Evolutionary conservation across 2,329 filamentous ascomycete genomes (phyloP), one percentile per base, ranked within the genome.

Genomic region (Herpotrichia juniperi): DNA sequence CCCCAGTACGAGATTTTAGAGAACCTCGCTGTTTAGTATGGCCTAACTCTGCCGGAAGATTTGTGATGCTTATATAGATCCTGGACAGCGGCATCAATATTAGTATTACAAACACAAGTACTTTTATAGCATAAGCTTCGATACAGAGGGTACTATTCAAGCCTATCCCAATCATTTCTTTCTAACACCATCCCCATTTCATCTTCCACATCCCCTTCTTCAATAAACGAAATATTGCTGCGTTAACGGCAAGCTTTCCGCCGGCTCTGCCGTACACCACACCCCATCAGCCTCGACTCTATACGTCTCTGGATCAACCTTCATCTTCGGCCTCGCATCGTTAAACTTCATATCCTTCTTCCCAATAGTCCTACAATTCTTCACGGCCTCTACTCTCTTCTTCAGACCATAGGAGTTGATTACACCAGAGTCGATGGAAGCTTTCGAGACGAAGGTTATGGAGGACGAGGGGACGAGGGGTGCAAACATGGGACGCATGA

Each of bases 321-420:
- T 86, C 90, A 97, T 97, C 76, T 82, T 85, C 12, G 93, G 93
- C 84, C 86, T 91, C 48, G 76, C 76, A 67, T 91, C 86, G 73
- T 97, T 97, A 74, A 86, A 93, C 68, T 91, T 92, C 92, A 97
- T 96, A 74, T 97, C 90, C 63, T 76, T 81, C 81, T 97, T 97
- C 37, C 87, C 81, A 39, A 96, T 82, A 26, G 74, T 83, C 53
- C 93, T 81, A 73, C 92, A 96, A 50, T 84, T 83, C 68, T 82
- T 87, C 43, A 97, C 91, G 3, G 90, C 79, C 76, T 94, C 90
- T 58, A 97, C 78, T 42, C 90, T 85, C 74, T 93, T 96, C 64
- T 82, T 83, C 56, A 97, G 78, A 2, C 84, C 85, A 73, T 97
- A 97, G 2, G 78, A 78, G n/a, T 81, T 79, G 35, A 93, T 83